These are phyloP conservation scores for Asterophora lycoperdoides DNA, from an alignment of 768 basidiomycete species.

Conservation along the genomic window DNA sequence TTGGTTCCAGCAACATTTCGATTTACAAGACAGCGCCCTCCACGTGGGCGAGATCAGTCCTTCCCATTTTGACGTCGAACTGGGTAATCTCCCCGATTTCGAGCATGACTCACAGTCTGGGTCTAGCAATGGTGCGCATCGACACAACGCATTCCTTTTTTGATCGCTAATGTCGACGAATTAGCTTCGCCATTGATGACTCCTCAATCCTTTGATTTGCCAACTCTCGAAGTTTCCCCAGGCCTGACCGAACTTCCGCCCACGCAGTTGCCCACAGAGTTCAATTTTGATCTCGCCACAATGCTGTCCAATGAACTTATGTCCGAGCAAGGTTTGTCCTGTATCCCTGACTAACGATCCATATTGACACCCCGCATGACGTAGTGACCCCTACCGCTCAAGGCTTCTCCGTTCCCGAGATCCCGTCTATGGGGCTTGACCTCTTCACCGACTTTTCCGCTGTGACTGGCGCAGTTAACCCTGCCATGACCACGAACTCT, in stretches of 20 bases:
- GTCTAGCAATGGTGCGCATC: background rate
- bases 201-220: background rate
- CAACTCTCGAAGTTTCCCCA: background rate
- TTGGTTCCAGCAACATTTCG: slow-evolving; percentile 32
- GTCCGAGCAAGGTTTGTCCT: background rate
- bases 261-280: background rate
- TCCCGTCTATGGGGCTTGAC: background rate
- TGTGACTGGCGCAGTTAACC: background rate
- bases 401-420: background rate
- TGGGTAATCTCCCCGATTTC: slow-evolving; percentile 26
- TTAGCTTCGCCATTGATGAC: background rate
- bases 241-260: background rate
- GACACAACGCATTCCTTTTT: background rate
- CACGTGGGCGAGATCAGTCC: slow-evolving; percentile 21
- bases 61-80: slow-evolving; percentile 27
- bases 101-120: background rate
- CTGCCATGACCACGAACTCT: background rate
- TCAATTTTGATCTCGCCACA: background rate
- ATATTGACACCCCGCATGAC: background rate
- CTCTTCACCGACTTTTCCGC: background rate
- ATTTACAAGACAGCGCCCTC: slow-evolving; percentile 21
- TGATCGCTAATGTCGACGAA: background rate
- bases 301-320: background rate
- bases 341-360: no score
- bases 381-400: background rate